Base-by-base conservation (phyloP, 1,139 yeast genomes). In the Fermentozyma sake region DNA sequence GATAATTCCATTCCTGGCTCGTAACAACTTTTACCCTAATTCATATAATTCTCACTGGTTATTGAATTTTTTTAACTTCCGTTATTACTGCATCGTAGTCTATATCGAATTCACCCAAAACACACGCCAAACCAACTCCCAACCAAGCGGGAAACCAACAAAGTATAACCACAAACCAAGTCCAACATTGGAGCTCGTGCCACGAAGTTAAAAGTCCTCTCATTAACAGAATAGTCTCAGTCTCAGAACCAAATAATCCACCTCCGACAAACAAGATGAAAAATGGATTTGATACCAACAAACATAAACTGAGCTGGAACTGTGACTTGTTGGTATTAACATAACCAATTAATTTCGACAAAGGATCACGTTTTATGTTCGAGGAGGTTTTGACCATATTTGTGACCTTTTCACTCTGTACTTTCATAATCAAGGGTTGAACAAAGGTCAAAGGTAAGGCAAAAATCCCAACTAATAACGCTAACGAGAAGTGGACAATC, bases 111-210 rank as follows among this genome's bases (percentile, higher is more conserved):
- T 56, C 52, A n/a, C 67, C 67, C 20, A 57, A 39, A 6, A 47
- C 36, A 31, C 53, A 50, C 26, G 55, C 47, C 14, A 55, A 28
- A 1, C 74, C 65, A 12, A 74, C 60, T 14, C 72, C 55, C 2
- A 76, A 32, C 97, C 97, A 89, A 2, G 78, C 69, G 1, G 96
- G 94, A 27, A 79, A 58, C 95, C 96, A 87, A 0, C 87, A 81
- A 22, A 81, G 61, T 27, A 77, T 64, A 4, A 87, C 54, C 12
- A 85, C 72, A 33, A 74, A 71, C 94, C 95, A 86, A 0, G 95
- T 84, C 93, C 95, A 86, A 37, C 84, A 79, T 38, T 81, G 84
- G 31, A 84, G 58, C 20, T 79, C 76, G 18, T 62, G 50, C 83
- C 91, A 84, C 2, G 87, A 76, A 15, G 72, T 62, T 10, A 78